Percentiles rank a stretch among this genome's conserved stretches.
phyloP scores from a whole-genome alignment of 306 rosid species.

The Ceratonia siliqua region DNA sequence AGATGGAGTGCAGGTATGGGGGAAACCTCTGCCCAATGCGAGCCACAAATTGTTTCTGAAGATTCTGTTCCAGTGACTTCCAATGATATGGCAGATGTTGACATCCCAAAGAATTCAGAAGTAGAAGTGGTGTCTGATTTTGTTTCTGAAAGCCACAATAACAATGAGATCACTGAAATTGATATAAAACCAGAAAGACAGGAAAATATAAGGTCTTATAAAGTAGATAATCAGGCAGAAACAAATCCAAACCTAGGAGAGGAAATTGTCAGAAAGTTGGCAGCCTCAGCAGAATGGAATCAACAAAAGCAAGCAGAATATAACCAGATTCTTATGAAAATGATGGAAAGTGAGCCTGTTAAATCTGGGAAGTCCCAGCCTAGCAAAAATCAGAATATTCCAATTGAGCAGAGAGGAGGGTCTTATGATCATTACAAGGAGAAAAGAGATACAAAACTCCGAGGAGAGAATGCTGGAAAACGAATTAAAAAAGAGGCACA shows the following conservation, averaged over 20 bases:
- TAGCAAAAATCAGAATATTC: constrained; percentile 52
- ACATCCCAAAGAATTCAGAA: constrained; percentile 40
- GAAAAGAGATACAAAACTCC: constrained; percentile 84
- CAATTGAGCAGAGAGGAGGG: constrained; percentile 73
- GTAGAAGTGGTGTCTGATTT: constrained; percentile 47
- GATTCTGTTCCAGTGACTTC: constrained; percentile 50
- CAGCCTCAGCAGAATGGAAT: constrained; percentile 78
- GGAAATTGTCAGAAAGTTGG: constrained; percentile 45
- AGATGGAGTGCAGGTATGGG: constrained; percentile 96
- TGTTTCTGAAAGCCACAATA: constrained; percentile 40
- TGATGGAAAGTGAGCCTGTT: constrained; percentile 70
- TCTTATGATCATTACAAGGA: constrained; percentile 80
- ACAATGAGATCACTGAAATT: constrained; percentile 40
- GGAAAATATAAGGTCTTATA: constrained; percentile 46
- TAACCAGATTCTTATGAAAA: constrained; percentile 80
- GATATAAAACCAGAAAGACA: constrained; percentile 46
- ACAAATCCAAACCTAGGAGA: constrained; percentile 39
- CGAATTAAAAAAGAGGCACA: constrained; percentile 72
- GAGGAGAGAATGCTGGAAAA: constrained; percentile 57
- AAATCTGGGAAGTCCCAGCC: constrained; percentile 62
- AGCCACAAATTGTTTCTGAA: constrained; percentile 52
- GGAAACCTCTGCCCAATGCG: constrained; percentile 57
- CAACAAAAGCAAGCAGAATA: constrained; percentile 75
- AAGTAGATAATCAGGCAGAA: constrained; percentile 51
- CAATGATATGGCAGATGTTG: constrained; percentile 40